Conservation (phyloP, 805 yeast species). For the Schwanniomyces pseudopolymorphus region DNA sequence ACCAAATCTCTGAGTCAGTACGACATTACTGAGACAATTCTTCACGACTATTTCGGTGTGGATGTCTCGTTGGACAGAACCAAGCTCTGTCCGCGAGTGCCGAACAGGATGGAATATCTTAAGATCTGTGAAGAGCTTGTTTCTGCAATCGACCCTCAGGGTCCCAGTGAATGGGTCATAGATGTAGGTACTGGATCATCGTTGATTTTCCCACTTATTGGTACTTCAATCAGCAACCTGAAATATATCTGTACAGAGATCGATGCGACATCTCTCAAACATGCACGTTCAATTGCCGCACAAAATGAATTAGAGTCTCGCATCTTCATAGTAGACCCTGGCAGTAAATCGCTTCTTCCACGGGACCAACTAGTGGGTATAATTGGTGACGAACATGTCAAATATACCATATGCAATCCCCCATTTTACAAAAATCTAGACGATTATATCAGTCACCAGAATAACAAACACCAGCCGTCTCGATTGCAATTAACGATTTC, state of each 20-base stretch:
- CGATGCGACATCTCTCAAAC: conserved; percentile 9
- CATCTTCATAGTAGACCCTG: conserved; percentile 1
- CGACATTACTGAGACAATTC: conserved; percentile 13
- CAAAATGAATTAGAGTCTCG: neutral
- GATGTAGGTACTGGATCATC: conserved; percentile 24
- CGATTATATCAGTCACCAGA: conserved; percentile 8
- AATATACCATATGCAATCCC: conserved; percentile 19
- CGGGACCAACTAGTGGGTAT: neutral
- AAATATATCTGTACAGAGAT: conserved; percentile 16
- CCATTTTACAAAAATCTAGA: conserved; percentile 14
- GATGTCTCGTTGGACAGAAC: conserved; percentile 9
- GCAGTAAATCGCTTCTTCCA: neutral
- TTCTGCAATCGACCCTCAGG: conserved; percentile 4
- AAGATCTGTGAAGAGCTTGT: conserved; percentile 12
- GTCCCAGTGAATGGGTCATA: conserved; percentile 5
- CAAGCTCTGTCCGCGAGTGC: conserved; percentile 18
- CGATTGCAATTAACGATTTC: conserved; percentile 6
- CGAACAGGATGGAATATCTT: conserved; percentile 17
- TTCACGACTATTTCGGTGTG: conserved; percentile 11
- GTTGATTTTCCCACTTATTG: conserved; percentile 16
- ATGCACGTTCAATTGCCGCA: conserved; percentile 6
- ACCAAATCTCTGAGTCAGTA: conserved; percentile 11
- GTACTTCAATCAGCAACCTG: conserved; percentile 1
- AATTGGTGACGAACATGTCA: neutral
- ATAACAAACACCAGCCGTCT: conserved; percentile 7